A percentile compares a stretch with the other conserved stretches of the same genome.
Evolutionary conservation across 1,139 yeast genomes (phyloP).

Genomic region (Magnusiomyces tetraspermus): DNA sequence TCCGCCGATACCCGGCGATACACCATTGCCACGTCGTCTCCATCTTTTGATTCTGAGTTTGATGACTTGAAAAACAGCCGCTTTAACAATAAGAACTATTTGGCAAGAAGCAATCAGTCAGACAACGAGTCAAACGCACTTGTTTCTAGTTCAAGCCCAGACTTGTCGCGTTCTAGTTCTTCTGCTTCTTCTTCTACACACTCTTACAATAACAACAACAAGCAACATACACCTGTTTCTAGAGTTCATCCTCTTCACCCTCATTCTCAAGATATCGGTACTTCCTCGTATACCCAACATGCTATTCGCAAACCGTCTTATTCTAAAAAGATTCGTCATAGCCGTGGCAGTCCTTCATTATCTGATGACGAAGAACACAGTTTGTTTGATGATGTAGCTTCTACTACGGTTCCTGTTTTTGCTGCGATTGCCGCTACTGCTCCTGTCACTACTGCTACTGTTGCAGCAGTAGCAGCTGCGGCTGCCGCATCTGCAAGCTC

Average conservation of each 20-base stretch:
- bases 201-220: too few relatives aligned
- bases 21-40: background rate
- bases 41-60: too few relatives aligned
- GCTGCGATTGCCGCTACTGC: background rate
- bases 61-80: too few relatives aligned
- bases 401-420: too few relatives aligned
- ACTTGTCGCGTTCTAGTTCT: background rate
- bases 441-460: background rate
- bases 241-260: background rate
- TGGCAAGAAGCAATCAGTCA: too few relatives aligned
- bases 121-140: too few relatives aligned
- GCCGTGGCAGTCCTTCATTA: background rate
- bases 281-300: background rate
- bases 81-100: too few relatives aligned
- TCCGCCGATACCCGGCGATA: background rate
- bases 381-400: slow-evolving; percentile 3
- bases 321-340: background rate
- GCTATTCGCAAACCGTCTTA: background rate
- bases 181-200: background rate
- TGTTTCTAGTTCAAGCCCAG: too few relatives aligned
- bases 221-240: background rate
- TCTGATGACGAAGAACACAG: background rate
- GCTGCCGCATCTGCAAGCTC: background rate
- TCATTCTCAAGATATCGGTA: background rate
- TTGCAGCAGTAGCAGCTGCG: background rate